Evolutionary conservation across 495 filamentous ascomycete genomes (phyloP).

Genomic region (Bryoglossum gracile): DNA sequence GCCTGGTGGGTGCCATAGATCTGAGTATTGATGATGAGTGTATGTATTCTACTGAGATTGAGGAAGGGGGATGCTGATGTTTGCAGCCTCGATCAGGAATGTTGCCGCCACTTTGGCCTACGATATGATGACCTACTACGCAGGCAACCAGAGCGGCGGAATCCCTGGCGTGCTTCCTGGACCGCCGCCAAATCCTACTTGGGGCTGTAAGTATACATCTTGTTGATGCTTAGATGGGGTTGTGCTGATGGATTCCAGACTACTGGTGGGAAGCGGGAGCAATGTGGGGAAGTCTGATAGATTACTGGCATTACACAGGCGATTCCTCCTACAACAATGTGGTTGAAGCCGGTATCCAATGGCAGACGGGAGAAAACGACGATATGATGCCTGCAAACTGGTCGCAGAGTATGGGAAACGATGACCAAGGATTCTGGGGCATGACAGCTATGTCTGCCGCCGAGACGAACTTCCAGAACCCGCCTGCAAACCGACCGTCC

Average conservation of each 20-base stretch:
- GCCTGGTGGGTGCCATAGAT: conserved; percentile 15
- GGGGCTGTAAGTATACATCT: conserved; percentile 42
- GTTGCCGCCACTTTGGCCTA: conserved; percentile 55
- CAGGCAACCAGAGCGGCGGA: conserved; percentile 51
- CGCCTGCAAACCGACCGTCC: conserved; percentile 69
- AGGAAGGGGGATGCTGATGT: not conserved
- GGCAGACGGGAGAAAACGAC: conserved; percentile 55
- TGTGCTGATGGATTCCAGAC: conserved; percentile 23
- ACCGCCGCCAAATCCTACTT: conserved; percentile 37
- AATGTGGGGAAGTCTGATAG: conserved; percentile 66
- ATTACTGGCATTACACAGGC: conserved; percentile 73
- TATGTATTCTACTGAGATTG: conserved; percentile 3
- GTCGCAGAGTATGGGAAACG: conserved; percentile 68
- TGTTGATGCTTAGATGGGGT: not conserved
- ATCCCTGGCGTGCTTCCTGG: conserved; percentile 58
- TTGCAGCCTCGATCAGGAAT: conserved; percentile 54
- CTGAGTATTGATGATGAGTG: conserved; percentile 15
- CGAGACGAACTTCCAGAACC: conserved; percentile 59
- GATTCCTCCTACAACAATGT: conserved; percentile 63
- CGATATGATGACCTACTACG: conserved; percentile 59
- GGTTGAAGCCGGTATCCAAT: conserved; percentile 54
- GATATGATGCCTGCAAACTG: conserved; percentile 52
- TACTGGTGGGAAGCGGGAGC: conserved; percentile 75
- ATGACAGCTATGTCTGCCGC: conserved; percentile 63
- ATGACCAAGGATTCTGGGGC: conserved; percentile 74